These are phyloP conservation scores for Chlorophyllum brunneum DNA, from an alignment of 768 basidiomycete genomes.

Conservation along the genomic window DNA sequence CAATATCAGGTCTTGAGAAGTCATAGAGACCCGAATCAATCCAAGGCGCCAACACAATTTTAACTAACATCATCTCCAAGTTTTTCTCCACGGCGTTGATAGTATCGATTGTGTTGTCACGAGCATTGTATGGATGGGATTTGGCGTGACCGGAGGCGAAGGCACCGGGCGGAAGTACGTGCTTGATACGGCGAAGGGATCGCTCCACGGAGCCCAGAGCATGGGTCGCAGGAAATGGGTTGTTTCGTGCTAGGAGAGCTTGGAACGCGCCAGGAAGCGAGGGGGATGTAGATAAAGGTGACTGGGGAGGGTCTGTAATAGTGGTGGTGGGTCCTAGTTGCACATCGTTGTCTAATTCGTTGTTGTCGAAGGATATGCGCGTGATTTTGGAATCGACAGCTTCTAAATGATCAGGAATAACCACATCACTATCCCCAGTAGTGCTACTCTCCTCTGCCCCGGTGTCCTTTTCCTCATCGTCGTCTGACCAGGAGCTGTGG, in stretches of 20 bases:
- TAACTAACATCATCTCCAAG: background rate
- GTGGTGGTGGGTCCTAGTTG: background rate
- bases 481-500: background rate
- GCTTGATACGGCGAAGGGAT: constrained; percentile 5
- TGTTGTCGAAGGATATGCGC: background rate
- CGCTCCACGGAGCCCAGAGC: background rate
- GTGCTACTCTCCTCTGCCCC: background rate
- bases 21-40: background rate
- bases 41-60: constrained; percentile 1
- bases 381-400: background rate
- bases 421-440: background rate
- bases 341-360: background rate
- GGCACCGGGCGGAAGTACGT: background rate
- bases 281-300: too few relatives aligned
- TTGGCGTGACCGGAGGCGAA: background rate
- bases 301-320: background rate
- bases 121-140: background rate
- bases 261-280: background rate
- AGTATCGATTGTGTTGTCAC: background rate
- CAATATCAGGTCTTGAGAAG: background rate
- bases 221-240: constrained; percentile 3
- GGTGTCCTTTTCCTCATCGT: background rate
- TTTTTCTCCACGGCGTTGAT: background rate
- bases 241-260: background rate
- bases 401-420: background rate